These are phyloP conservation scores for Lotmaria passim DNA, from an alignment of 208 protist genomes.

Conservation along the genomic window DNA sequence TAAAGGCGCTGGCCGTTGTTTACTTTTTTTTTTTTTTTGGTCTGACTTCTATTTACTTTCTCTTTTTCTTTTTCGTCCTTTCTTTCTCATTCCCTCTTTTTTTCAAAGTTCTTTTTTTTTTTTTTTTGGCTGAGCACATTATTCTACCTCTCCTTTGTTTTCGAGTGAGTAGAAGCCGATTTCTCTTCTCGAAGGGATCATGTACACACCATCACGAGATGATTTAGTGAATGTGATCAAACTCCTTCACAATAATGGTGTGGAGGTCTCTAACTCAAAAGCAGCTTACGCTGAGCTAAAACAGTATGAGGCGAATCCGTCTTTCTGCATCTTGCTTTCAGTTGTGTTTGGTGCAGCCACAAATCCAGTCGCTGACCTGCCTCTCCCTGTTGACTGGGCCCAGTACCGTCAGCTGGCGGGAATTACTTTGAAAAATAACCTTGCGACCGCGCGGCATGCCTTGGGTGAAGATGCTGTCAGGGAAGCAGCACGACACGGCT, in stretches of 20 bases:
- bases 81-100: no score
- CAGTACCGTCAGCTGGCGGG: constrained; percentile 81
- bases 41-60: no score
- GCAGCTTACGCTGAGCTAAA: constrained; percentile 81
- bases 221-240: constrained; percentile 74
- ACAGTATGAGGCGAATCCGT: constrained; percentile 79
- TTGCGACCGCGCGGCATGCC: constrained; percentile 57
- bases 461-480: constrained; percentile 80
- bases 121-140: no score
- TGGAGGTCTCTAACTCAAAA: constrained; percentile 82
- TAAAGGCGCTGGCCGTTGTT: no score
- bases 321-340: constrained; percentile 80
- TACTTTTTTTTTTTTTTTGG: no score
- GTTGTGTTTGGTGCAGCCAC: constrained; percentile 57
- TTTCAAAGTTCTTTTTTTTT: no score
- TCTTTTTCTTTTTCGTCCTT: no score
- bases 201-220: constrained; percentile 56
- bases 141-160: no score
- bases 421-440: constrained; percentile 88
- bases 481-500: constrained; percentile 63
- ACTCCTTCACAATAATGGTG: constrained; percentile 84
- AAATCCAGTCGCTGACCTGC: constrained; percentile 58
- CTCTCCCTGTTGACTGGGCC: constrained; percentile 60
- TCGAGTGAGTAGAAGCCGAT: no score
- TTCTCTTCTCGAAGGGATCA: no score